Conservation (phyloP, 2,329 filamentous ascomycete genomes). For the Microdochium bolleyi region DNA sequence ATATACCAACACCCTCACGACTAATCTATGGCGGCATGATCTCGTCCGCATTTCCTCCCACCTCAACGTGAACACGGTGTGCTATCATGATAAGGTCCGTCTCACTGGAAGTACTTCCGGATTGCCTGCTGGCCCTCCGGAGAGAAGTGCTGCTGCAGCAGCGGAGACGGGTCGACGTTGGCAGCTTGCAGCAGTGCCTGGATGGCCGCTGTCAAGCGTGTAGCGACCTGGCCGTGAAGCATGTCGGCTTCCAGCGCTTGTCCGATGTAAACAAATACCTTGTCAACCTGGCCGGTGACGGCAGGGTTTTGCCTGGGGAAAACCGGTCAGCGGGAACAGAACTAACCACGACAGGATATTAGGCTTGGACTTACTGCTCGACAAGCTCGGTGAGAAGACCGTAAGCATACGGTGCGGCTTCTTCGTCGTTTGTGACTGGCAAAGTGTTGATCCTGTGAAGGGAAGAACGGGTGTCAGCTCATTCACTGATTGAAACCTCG, state of each 20-base stretch:
- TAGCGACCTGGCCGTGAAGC: constrained; percentile 75
- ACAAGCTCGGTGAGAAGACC: constrained; percentile 86
- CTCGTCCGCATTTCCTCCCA: background rate
- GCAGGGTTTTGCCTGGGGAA: constrained; percentile 71
- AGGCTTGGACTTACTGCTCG: constrained; percentile 66
- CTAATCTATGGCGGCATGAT: background rate
- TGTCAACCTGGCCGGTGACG: constrained; percentile 68
- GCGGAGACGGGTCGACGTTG: constrained; percentile 65
- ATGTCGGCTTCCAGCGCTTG: constrained; percentile 89
- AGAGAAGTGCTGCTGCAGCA: constrained; percentile 62
- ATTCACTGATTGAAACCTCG: background rate
- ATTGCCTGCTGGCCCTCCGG: constrained; percentile 76
- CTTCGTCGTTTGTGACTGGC: constrained; percentile 90
- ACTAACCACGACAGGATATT: too few species aligned
- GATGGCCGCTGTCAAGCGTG: constrained; percentile 66
- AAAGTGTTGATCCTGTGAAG: constrained; percentile 64
- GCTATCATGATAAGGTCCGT: background rate
- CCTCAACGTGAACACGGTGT: background rate
- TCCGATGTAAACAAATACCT: constrained; percentile 77
- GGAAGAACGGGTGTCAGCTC: constrained; percentile 3
- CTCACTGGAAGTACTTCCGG: constrained; percentile 67
- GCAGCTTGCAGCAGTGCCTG: constrained; percentile 71
- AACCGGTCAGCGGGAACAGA: constrained; percentile 16
- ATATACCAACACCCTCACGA: background rate
- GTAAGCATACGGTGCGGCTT: constrained; percentile 94